phyloP scores from a whole-genome alignment of 2,329 filamentous ascomycete genomes.

The Penicillium oxalicum region DNA sequence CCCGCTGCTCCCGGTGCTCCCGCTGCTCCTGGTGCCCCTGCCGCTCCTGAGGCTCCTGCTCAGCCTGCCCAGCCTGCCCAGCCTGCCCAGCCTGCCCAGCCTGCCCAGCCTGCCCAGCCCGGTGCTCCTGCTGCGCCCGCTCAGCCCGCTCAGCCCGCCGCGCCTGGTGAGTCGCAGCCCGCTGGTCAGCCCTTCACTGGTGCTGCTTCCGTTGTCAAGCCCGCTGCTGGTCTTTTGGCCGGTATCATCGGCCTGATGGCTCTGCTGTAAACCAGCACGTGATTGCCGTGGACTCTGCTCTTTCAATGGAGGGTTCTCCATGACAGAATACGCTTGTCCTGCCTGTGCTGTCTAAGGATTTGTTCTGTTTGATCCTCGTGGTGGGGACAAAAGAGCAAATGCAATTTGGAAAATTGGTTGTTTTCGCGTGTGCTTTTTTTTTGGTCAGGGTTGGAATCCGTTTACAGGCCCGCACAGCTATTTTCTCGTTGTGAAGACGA shows the following conservation, averaged over 20 bases:
- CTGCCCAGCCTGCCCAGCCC: constrained; percentile 1
- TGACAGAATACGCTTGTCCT: neutral
- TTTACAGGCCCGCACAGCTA: constrained; percentile 11
- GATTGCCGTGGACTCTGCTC: constrained; percentile 2
- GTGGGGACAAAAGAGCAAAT: constrained; percentile 11
- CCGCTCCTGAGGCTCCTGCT: constrained; percentile 2
- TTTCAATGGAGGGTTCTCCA: neutral
- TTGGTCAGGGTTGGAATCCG: constrained; percentile 6
- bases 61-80: constrained; percentile 3
- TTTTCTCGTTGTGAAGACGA: constrained; percentile 3
- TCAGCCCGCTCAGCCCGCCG: constrained; percentile 2
- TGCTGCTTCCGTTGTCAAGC: constrained; percentile 32
- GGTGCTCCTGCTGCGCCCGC: neutral
- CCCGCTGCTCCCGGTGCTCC: no score
- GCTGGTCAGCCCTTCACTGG: constrained; percentile 24
- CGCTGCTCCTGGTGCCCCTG: no score
- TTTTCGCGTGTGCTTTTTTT: constrained; percentile 7
- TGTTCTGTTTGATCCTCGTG: constrained; percentile 12
- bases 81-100: constrained; percentile 3
- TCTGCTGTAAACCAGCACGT: constrained; percentile 29
- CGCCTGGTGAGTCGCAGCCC: constrained; percentile 8
- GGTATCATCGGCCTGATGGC: constrained; percentile 35
- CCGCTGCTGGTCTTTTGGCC: constrained; percentile 32
- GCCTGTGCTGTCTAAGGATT: neutral
- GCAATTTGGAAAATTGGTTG: constrained; percentile 2